Conservation (phyloP, 2,329 filamentous ascomycete species). For the Aspergillus caelatus region DNA sequence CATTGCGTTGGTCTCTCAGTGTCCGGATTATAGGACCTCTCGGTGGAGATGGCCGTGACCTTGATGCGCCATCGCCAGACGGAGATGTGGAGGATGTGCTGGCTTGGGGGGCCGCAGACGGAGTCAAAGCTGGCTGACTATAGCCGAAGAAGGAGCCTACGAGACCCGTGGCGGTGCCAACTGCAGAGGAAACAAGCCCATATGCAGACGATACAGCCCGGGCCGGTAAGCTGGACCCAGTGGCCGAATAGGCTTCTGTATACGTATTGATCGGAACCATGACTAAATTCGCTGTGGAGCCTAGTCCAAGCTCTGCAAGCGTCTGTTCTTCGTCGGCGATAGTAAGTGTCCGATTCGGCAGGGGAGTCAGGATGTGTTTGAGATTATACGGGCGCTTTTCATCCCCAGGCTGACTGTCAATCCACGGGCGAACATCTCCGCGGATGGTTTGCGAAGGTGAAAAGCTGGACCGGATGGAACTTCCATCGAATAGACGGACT, state of each 20-base stretch:
- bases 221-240: conserved; percentile 42
- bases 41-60: conserved; percentile 18
- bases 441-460: conserved; percentile 63
- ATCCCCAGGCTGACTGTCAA: conserved; percentile 65
- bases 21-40: conserved; percentile 51
- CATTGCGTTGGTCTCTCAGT: conserved; percentile 57
- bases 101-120: conserved; percentile 12
- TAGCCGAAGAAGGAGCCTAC: conserved; percentile 50
- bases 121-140: conserved; percentile 25
- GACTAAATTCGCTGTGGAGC: conserved; percentile 80
- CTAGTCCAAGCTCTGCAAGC: conserved; percentile 70
- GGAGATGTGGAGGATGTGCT: conserved; percentile 9
- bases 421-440: conserved; percentile 72
- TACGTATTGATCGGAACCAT: conserved; percentile 71
- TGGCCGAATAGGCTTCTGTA: conserved; percentile 59
- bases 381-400: conserved; percentile 73
- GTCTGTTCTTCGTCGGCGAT: conserved; percentile 72
- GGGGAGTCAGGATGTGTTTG: conserved; percentile 78
- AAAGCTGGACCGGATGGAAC: conserved; percentile 74
- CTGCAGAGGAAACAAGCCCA: conserved; percentile 45
- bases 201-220: conserved; percentile 47
- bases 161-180: conserved; percentile 46
- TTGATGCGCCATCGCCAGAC: conserved; percentile 13
- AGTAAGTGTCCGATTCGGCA: conserved; percentile 74
- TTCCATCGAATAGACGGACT: conserved; percentile 81